Evolutionary conservation across 2,329 filamentous ascomycete genomes (phyloP).

Genomic region (Pseudogymnoascus sp.): DNA sequence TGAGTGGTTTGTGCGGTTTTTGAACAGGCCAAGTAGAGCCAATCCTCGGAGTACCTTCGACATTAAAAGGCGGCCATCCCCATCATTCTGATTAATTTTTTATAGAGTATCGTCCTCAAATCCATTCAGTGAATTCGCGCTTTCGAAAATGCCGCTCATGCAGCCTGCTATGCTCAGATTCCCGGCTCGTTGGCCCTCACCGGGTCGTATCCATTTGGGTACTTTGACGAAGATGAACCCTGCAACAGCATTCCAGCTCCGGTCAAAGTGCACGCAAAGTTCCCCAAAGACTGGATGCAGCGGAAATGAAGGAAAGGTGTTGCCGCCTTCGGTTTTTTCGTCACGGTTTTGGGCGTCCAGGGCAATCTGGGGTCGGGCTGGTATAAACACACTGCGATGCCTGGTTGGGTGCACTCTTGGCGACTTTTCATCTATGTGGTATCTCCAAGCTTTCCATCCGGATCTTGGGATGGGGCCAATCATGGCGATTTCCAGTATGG

Average conservation of each 20-base stretch:
- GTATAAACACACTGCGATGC: constrained; percentile 46
- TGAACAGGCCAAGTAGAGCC: background rate
- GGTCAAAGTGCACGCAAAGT: background rate
- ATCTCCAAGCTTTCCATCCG: constrained; percentile 40
- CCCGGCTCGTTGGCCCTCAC: background rate
- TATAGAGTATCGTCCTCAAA: background rate
- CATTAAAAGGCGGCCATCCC: background rate
- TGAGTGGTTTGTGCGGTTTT: background rate
- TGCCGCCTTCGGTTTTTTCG: background rate
- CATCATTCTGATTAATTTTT: background rate
- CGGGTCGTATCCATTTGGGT: background rate
- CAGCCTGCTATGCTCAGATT: background rate
- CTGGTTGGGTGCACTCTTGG: constrained; percentile 46
- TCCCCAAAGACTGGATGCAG: background rate
- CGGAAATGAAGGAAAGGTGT: background rate
- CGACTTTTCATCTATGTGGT: constrained; percentile 50
- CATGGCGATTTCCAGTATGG: constrained; percentile 44
- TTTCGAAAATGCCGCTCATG: background rate
- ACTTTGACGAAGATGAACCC: background rate
- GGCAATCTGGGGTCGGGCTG: constrained; percentile 40
- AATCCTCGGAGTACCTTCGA: background rate
- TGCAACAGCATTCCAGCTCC: background rate
- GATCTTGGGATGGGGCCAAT: constrained; percentile 37
- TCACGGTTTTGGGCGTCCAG: constrained; percentile 29
- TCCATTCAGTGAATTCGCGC: background rate